These are phyloP conservation scores for Handroanthus guayacan DNA, from an alignment of 257 asterid species.

Conservation along the genomic window DNA sequence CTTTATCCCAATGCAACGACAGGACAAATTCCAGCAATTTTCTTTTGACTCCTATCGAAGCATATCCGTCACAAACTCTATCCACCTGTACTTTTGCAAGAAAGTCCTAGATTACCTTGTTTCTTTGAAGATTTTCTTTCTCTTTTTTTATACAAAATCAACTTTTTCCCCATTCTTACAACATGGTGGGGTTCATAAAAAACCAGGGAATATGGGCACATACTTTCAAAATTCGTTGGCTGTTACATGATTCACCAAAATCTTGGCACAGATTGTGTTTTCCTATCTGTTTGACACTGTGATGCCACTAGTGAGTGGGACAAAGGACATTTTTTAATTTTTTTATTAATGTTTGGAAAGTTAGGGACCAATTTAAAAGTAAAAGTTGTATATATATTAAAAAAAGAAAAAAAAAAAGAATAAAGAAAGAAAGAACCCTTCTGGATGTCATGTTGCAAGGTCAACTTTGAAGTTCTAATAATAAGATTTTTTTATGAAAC, in stretches of 20 bases:
- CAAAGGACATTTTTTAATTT: not conserved
- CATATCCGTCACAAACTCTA: too few relatives aligned
- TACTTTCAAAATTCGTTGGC: slow-evolving; percentile 15
- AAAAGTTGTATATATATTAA: too few relatives aligned
- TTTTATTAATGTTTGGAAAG: not conserved
- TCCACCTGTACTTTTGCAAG: too few relatives aligned
- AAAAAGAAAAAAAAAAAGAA: too few relatives aligned
- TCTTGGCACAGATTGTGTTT: slow-evolving; percentile 31
- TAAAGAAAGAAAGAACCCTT: not conserved
- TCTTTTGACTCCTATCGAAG: too few relatives aligned
- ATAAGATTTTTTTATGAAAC: not conserved
- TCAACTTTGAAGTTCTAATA: slow-evolving; percentile 31
- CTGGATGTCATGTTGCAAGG: slow-evolving; percentile 31
- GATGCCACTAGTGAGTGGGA: slow-evolving; percentile 37
- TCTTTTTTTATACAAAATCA: too few relatives aligned
- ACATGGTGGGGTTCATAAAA: not conserved
- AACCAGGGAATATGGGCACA: not conserved
- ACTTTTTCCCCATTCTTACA: not conserved
- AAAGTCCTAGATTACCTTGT: not conserved
- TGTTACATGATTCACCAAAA: slow-evolving; percentile 6
- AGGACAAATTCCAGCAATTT: too few relatives aligned
- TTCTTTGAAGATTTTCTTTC: too few relatives aligned
- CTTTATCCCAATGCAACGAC: too few relatives aligned
- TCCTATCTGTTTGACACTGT: slow-evolving; percentile 17
- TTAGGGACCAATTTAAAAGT: not conserved